These are phyloP conservation scores for Boletellus emodensis DNA, from an alignment of 768 basidiomycete species.

Conservation along the genomic window DNA sequence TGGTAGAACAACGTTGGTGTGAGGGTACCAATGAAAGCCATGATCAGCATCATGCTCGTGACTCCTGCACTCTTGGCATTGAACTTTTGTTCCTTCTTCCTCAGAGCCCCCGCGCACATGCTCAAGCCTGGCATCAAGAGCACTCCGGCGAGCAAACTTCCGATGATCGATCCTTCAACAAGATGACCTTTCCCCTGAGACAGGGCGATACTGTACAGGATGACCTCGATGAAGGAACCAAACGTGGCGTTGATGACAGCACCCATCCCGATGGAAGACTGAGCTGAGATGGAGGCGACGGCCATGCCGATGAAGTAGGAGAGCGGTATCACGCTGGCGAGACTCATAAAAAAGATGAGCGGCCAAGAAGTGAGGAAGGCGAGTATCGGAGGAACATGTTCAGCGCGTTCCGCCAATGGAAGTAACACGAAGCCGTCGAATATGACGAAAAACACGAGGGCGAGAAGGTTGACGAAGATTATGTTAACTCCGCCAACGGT, in stretches of 20 bases:
- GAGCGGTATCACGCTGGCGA: conserved; percentile 91
- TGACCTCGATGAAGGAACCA: conserved; percentile 96
- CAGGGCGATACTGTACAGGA: conserved; percentile 87
- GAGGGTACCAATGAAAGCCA: conserved; percentile 97
- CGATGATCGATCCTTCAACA: conserved; percentile 96
- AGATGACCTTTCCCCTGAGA: conserved; percentile 89
- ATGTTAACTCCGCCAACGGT: conserved; percentile 99
- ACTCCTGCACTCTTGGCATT: conserved; percentile 99
- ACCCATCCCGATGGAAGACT: conserved; percentile 98
- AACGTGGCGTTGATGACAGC: conserved; percentile 99
- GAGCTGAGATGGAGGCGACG: conserved; percentile 97
- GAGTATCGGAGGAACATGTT: conserved; percentile 64
- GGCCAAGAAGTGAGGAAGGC: conserved; percentile 66
- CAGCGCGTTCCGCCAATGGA: conserved; percentile 59
- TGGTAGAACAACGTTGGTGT: conserved; percentile 97
- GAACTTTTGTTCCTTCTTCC: conserved; percentile 94
- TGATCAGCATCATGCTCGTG: conserved; percentile 98
- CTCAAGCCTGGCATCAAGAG: conserved; percentile 95
- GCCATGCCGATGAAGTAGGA: conserved; percentile 99
- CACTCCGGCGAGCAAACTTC: conserved; percentile 91
- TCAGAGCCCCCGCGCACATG: conserved; percentile 89
- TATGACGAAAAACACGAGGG: conserved; percentile 93
- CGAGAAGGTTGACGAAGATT: conserved; percentile 91
- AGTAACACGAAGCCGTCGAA: conserved; percentile 85
- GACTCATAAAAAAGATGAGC: conserved; percentile 77